Base-by-base conservation (phyloP, 2,329 filamentous ascomycete genomes). In the Cercospora zeae-maydis region DNA sequence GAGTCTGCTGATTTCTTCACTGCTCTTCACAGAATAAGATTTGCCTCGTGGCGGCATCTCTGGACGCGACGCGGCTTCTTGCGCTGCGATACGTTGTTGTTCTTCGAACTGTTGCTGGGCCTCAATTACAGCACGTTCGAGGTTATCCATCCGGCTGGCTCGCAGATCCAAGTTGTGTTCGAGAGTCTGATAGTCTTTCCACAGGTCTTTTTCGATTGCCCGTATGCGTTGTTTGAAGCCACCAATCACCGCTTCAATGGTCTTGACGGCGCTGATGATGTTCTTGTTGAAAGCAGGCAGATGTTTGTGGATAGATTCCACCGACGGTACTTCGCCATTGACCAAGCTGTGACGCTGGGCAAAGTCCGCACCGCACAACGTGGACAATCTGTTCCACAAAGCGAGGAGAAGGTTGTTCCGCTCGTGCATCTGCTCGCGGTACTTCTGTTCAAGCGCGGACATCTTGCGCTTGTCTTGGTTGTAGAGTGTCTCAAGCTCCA, bases 301-400 rank as follows among this genome's bases (percentile, higher is more conserved):
- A 77, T 95, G 92, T 55, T 88, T 93, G 1, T 88, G 87, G 65
- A 99, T 90, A 13, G 92, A 88, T 72, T 97, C 93, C 34, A 96
- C 83, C 11, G 89, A 92, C 0, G 93, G 92, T 6, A 96, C 79
- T 63, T 93, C 90, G 19, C 92, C 91, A 71, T 95, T 93, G 73
- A 98, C 90, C 24, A 96, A 85, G 61, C 89, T 89, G 76, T 98
- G 93, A 71, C 89, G 87, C 75, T 96, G 90, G 4, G 90, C 86
- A 93, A 95, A 99, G 73, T 98, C 95, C 0, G 87, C 84, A 10
- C 95, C 95, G 71, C 95, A 98, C 47, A 98, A 83, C 0, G 86
- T 83, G 3, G 91, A 93, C 8, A 99, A 83, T 51, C 90, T 86
- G 66, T 93, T 93, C 95, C 95, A 99, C 4, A 98, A 80, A n/a